Conservation (phyloP, 352 stramenopile species). For the Globisporangium canariense region DNA sequence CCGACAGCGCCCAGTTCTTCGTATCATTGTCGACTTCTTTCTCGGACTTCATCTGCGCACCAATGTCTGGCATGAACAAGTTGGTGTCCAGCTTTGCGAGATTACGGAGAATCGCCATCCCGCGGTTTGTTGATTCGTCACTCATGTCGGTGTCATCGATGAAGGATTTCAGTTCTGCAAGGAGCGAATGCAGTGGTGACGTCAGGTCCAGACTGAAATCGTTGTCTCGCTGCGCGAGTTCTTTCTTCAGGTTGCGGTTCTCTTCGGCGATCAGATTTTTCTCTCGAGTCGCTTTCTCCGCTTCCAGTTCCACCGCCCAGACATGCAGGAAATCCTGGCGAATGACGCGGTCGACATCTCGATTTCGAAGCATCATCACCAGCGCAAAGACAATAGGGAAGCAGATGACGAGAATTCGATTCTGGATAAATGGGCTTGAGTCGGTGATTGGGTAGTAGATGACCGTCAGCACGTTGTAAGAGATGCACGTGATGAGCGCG, state of each 20-base stretch:
- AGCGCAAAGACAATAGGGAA: constrained; percentile 66
- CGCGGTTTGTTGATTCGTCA: constrained; percentile 45
- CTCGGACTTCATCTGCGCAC: constrained; percentile 77
- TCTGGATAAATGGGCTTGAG: constrained; percentile 59
- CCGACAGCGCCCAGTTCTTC: constrained; percentile 79
- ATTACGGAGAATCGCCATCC: constrained; percentile 61
- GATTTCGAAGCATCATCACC: constrained; percentile 69
- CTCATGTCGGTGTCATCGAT: constrained; percentile 68
- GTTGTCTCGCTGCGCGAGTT: constrained; percentile 69
- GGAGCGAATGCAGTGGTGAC: constrained; percentile 62
- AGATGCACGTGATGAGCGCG: constrained; percentile 44
- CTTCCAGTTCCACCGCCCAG: constrained; percentile 70
- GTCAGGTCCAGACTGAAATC: constrained; percentile 74
- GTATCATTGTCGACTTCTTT: constrained; percentile 79
- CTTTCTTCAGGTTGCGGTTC: constrained; percentile 76
- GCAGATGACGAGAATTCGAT: constrained; percentile 61
- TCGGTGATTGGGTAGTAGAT: constrained; percentile 66
- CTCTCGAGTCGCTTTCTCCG: constrained; percentile 62
- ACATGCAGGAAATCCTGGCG: constrained; percentile 80
- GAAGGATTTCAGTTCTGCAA: constrained; percentile 77
- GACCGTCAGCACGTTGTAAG: constrained; percentile 60
- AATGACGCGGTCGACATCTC: constrained; percentile 72
- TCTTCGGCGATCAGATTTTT: constrained; percentile 83
- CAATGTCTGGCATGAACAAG: constrained; percentile 78
- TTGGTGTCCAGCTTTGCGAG: constrained; percentile 79